Evolutionary conservation across 169 alveolate species (phyloP), one percentile per base, ranked within the genome.

Genomic region (Babesia bovis): DNA sequence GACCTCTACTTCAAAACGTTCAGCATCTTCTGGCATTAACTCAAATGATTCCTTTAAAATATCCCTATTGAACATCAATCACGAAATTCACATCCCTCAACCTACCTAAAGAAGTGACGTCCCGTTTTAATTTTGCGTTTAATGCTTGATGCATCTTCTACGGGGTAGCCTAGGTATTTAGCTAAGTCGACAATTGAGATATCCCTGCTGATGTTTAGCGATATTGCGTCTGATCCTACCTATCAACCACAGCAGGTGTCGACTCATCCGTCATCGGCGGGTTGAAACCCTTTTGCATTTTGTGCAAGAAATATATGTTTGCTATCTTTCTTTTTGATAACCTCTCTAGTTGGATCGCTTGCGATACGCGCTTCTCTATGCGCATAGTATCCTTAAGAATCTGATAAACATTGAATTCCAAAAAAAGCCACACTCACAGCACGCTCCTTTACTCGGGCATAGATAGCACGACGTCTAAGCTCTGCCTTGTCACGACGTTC

Each of bases 41-140:
- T 83, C 89, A 36, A 90, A 90, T 0, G 95, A 90, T 9, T 85
- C 94, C 68, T 90, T 91, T 30, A 90, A 55, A 12, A 90, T 51
- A n/a, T 78, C 82, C 66, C 94, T 77, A 33, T 45, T n/a, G n/a
- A n/a, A n/a, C n/a, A 23, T 23, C 49, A 25, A 17, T 6, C 35
- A 19, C 47, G 7, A 40, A 10, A 50, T 7, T 10, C 17, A 25
- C 21, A n/a, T 7, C 12, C 7, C 44, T 41, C 15, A n/a, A 7
- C 56, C 21, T 41, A 74, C 84, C 84, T 74, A 57, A 86, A 89
- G 38, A 83, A 61, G 36, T 69, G 87, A 19, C 76, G 82, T 7
- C 84, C 89, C 23, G 59, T 50, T 66, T 49, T 67, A 30, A 88
- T 85, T 52, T 85, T 83, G 12, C 75, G 84, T 52, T 85, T 90